Base-by-base conservation (phyloP, 2,329 filamentous ascomycete genomes). In the Exophiala phaeomuriformis region DNA sequence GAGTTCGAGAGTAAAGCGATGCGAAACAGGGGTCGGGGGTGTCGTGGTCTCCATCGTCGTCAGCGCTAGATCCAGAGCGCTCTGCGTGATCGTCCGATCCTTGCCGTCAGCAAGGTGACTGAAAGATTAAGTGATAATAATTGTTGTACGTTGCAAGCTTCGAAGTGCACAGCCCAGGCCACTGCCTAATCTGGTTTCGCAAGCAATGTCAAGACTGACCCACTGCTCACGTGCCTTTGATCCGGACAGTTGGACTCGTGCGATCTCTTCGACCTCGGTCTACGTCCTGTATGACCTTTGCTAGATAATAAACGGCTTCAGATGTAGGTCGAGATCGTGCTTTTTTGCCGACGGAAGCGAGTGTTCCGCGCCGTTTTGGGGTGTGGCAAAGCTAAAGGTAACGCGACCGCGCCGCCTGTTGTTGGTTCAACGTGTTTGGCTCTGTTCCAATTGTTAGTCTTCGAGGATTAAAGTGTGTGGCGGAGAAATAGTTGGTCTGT, bases 1-100 rank as follows among this genome's bases (percentile, higher is more conserved):
- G 31, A 77, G 68, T 61, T 76, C 74, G 40, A 76, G 66, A 7
- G 71, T 73, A 56, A 77, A 77, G 30, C 74, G 73, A 27, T 72
- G 71, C 49, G 72, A 72, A 7, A 70, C 67, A 7, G 70, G 64
- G 1, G 64, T 66, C 7, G 71, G 68, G 41, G 69, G 63, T 2
- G n/a, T 46, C 10, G 52, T 53, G 10, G 40, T 19, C 12, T 57
- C 55, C 54, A 56, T 59, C 9, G n/a, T 54, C 42, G 8, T 33
- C n/a, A 47, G 28, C 8, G 49, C 12, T n/a, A 4, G 31, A 10
- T 30, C 9, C 10, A 10, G 12, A 32, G 28, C 10, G 29, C 12
- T 32, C 5, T 12, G 36, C 10, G 7, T 5, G 19, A 19, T 19
- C 19, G 19, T 19, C 19, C 19, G 2, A 19, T 19, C 19, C 19